Evolutionary conservation across 805 yeast genomes (phyloP).

Genomic region (Cyberlindnera maritima): DNA sequence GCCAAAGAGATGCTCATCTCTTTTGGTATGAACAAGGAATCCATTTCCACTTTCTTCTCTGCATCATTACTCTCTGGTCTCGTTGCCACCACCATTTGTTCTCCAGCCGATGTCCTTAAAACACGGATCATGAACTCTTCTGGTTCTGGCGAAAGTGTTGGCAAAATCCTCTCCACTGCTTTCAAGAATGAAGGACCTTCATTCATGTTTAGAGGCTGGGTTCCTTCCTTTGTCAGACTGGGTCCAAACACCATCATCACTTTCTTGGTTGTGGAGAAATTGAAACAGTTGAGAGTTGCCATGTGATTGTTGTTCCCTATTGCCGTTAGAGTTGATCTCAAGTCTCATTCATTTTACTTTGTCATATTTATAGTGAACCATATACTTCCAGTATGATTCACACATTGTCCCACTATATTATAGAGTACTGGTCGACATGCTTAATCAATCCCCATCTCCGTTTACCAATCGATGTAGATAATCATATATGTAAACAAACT

Average conservation of each 20-base stretch:
- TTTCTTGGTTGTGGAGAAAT: slow-evolving; percentile 64
- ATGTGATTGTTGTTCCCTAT: slow-evolving; percentile 29
- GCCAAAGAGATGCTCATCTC: slow-evolving; percentile 61
- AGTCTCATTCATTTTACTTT: too few species aligned
- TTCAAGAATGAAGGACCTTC: slow-evolving; percentile 68
- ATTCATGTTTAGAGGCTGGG: slow-evolving; percentile 89
- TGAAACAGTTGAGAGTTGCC: slow-evolving; percentile 52
- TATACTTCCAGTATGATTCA: too few species aligned
- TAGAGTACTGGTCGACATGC: too few species aligned
- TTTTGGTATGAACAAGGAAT: slow-evolving; percentile 51
- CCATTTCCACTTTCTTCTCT: slow-evolving; percentile 69
- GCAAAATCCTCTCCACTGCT: slow-evolving; percentile 49
- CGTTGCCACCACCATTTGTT: slow-evolving; percentile 88
- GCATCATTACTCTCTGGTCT: slow-evolving; percentile 81
- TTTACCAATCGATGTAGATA: too few species aligned
- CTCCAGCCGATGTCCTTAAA: slow-evolving; percentile 90
- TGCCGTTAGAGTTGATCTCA: neutral
- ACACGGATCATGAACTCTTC: slow-evolving; percentile 78
- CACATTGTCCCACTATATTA: too few species aligned
- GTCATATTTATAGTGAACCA: too few species aligned
- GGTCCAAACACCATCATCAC: slow-evolving; percentile 81
- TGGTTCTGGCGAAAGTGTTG: slow-evolving; percentile 42
- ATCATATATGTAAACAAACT: too few species aligned
- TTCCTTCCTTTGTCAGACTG: slow-evolving; percentile 79
- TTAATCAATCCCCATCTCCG: too few species aligned